A percentile compares a stretch with the other conserved stretches of the same genome.
phyloP scores from a whole-genome alignment of 129 eudicot species.

The Helianthus tuberosus region DNA sequence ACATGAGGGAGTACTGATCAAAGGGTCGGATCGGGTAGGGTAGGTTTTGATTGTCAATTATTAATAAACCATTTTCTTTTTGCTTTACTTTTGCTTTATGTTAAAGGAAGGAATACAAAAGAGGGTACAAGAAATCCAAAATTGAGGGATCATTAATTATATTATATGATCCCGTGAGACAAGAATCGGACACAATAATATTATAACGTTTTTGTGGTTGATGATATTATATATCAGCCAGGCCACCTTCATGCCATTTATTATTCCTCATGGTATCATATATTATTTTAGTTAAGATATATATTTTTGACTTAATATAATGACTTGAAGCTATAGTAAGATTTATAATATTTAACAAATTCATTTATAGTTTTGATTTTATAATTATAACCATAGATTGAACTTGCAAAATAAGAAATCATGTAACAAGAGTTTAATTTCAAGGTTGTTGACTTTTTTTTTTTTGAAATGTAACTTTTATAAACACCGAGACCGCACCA shows the following conservation, averaged over 20 bases:
- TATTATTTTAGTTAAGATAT: background rate
- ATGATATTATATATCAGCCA: slow-evolving; percentile 21
- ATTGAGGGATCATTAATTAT: slow-evolving; percentile 24
- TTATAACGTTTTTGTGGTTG: slow-evolving; percentile 20
- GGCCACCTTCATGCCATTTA: slow-evolving; percentile 27
- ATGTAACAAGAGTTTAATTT: background rate
- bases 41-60: background rate
- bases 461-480: too few species aligned
- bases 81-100: slow-evolving; percentile 27
- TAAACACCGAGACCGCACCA: too few species aligned
- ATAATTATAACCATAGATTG: background rate
- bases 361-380: background rate
- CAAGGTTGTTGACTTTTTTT: too few species aligned
- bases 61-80: background rate
- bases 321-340: background rate
- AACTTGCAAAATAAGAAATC: background rate
- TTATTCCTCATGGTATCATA: too few species aligned
- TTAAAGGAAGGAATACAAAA: slow-evolving; percentile 26
- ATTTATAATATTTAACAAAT: background rate
- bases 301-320: background rate
- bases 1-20: background rate
- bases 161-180: slow-evolving; percentile 36
- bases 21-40: background rate
- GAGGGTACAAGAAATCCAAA: slow-evolving; percentile 39
- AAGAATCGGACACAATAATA: slow-evolving; percentile 39